Base-by-base conservation (phyloP, 352 stramenopile genomes). In the Pythium volutum region DNA sequence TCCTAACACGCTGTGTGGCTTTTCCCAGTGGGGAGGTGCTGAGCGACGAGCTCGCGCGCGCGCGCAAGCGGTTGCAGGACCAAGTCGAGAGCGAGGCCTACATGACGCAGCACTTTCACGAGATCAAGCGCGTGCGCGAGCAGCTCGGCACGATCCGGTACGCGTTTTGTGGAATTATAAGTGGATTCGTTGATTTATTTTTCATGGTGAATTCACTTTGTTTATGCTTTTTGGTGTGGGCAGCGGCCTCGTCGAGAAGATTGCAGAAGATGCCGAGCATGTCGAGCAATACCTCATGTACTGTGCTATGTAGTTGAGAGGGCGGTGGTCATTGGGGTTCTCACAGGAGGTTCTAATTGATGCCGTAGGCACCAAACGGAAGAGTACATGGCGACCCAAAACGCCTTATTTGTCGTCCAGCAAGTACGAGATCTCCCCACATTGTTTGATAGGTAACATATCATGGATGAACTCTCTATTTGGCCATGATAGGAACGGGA, bases 81-180 rank as follows among this genome's bases (percentile, higher is more conserved):
- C 75, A 92, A 70, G 76, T 73, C 48, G 74, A 78, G 49, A 90
- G 83, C 62, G 79, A 89, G 39, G 77, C 82, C 48, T 92, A 84
- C 61, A 59, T 92, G 26, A 55, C 68, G 18, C 71, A 83, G 62
- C 78, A 89, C 59, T 90, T 88, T 50, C 68, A 89, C 55, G 55
- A 83, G 26, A 73, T 92, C 38, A 52, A 72, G 20, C 68, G 59
- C 41, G 77, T 91, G 53, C 71, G 80, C 20, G 71, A 85, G 59
- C 71, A 88, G 63, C 71, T 91, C 39, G 46, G 69, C 12, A 63
- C 64, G 38, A 70, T 90, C 26, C 69, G 75, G 75, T 84, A 54
- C 25, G 53, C 56, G 2, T 15, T 8, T 18, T n/a, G n/a, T n/a
- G n/a, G n/a, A n/a, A 38, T 43, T 10, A 50, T 26, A 50, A 47